Base-by-base conservation (phyloP, 2,329 filamentous ascomycete species). In the Helminthosporium solani region DNA sequence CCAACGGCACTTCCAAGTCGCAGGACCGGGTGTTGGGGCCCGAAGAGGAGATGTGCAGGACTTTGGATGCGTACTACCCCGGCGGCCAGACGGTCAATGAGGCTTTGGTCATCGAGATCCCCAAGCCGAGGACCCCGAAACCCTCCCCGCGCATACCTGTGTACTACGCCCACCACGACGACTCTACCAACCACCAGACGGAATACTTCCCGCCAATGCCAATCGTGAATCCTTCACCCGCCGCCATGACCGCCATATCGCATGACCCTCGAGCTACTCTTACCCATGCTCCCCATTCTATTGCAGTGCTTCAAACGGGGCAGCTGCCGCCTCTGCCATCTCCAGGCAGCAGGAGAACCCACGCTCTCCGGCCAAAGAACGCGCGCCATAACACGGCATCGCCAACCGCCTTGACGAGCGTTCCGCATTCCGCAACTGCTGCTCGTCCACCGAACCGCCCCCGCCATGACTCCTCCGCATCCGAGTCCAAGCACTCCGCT, bases 101-200 rank as follows among this genome's bases (percentile, higher is more conserved):
- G 64, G 94, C 94, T 7, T 78, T 99, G 50, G 67, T 96, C 54
- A 96, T 99, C 63, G 91, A 97, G 60, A 84, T 95, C 16, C 89
- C 90, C 14, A 74, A 78, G 28, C 82, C 84, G 43, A 81, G 86
- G 49, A 91, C 89, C 0, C 90, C 91, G 1, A 87, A 86, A 57
- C 84, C 88, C 9, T 96, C 90, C 8, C 91, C 91, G 2, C 79
- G 85, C 47, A 66, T 75, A 36, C 70, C 61, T 6, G 49, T 74
- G 36, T 74, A 75, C 49, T 82, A 81, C 62, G 80, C 81, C 61
- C 70, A 74, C 34, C 64, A 77, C 52, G 86, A 90, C 21, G 84
- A 88, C 18, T 73, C 75, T 16, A 76, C 82, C 27, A 87, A 92
- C 66, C 79, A 77, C 47, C 85, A 84, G 20, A 82, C 81, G 37